phyloP scores from a whole-genome alignment of 2,329 filamentous ascomycete genomes.

The Pseudodiploospora longispora region DNA sequence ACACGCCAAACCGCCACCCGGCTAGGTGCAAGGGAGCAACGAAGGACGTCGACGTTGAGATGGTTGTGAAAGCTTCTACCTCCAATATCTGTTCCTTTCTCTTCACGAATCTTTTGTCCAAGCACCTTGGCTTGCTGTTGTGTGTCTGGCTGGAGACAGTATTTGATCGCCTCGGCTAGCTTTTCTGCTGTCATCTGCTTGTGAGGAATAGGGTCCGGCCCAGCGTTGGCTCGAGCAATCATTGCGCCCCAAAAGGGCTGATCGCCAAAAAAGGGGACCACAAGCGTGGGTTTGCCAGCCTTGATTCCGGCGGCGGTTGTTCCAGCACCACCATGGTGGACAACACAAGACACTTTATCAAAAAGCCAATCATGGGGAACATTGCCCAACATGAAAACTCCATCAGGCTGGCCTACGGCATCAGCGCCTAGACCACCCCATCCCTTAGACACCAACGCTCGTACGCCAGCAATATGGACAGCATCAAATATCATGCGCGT shows the following conservation, averaged over 20 bases:
- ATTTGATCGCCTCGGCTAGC: constrained; percentile 55
- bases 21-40: constrained; percentile 61
- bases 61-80: constrained; percentile 64
- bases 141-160: constrained; percentile 53
- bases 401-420: constrained; percentile 59
- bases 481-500: constrained; percentile 67
- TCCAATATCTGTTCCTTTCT: constrained; percentile 56
- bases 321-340: constrained; percentile 82
- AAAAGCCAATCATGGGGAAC: constrained; percentile 88
- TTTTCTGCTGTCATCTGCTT: constrained; percentile 59
- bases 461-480: constrained; percentile 55
- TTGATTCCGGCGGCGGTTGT: constrained; percentile 84
- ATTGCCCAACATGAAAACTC: constrained; percentile 77
- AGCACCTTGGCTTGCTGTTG: constrained; percentile 48
- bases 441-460: constrained; percentile 77
- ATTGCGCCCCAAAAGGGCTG: constrained; percentile 80
- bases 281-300: constrained; percentile 68
- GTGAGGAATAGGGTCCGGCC: constrained; percentile 61
- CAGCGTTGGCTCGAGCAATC: constrained; percentile 63
- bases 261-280: constrained; percentile 83
- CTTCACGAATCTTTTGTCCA: constrained; percentile 57
- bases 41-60: constrained; percentile 55
- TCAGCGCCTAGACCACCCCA: constrained; percentile 81
- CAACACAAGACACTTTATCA: constrained; percentile 68
- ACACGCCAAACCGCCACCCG: constrained; percentile 69